Percentiles rank a stretch among this genome's conserved stretches.
phyloP scores from a whole-genome alignment of 768 basidiomycete genomes.

The Lactarius evosmus region DNA sequence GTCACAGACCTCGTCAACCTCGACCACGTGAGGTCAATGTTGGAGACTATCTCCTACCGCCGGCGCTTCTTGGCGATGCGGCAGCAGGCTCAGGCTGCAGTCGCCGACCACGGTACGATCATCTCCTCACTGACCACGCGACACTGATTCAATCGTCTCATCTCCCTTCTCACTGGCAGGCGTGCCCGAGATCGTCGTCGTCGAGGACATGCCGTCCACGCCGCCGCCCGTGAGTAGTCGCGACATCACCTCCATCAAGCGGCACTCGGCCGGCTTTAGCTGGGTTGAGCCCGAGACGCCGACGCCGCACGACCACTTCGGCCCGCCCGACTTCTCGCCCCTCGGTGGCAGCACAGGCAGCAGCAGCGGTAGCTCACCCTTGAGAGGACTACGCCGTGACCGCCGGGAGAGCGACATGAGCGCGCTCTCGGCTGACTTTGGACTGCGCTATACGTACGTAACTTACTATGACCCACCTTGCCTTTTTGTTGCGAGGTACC shows the following conservation, averaged over 20 bases:
- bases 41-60: conserved; percentile 72
- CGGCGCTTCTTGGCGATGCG: conserved; percentile 58
- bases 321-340: conserved; percentile 41
- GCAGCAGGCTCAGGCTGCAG: conserved; percentile 40
- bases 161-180: conserved; percentile 37
- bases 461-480: too few relatives aligned
- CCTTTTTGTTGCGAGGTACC: background rate
- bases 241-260: conserved; percentile 49
- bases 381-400: conserved; percentile 52
- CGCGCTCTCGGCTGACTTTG: conserved; percentile 50
- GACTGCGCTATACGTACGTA: conserved; percentile 48
- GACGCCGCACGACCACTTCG: conserved; percentile 35
- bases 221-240: conserved; percentile 43
- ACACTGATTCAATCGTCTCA: background rate
- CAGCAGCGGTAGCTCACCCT: conserved; percentile 28
- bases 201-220: conserved; percentile 48
- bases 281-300: conserved; percentile 36
- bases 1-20: conserved; percentile 83
- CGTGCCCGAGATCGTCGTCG: conserved; percentile 71
- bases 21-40: conserved; percentile 76
- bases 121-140: background rate
- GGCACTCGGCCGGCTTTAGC: conserved; percentile 21
- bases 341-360: conserved; percentile 28
- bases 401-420: conserved; percentile 58
- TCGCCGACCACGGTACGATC: conserved; percentile 35